Evolutionary conservation across 306 rosid genomes (phyloP).

Genomic region (Alnus rubra): DNA sequence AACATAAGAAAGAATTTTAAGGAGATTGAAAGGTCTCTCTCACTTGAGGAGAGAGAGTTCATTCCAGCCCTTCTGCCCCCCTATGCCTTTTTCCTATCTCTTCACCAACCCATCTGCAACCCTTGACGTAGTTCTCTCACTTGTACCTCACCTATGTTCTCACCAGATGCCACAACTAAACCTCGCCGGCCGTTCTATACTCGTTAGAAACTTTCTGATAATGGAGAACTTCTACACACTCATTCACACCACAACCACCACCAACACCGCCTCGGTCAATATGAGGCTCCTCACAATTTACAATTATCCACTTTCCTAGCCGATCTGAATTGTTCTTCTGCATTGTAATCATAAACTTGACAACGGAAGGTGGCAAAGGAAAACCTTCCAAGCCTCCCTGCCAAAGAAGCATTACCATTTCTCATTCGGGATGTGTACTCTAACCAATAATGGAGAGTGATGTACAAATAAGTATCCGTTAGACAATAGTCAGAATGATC

Average conservation of each 20-base stretch:
- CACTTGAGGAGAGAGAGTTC: not conserved
- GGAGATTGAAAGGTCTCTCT: too few species aligned
- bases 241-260: not conserved
- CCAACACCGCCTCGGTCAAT: too few species aligned
- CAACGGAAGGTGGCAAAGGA: slow-evolving; percentile 31
- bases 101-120: not conserved
- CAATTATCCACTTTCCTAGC: not conserved
- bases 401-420: not conserved
- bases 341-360: too few species aligned
- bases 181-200: not conserved
- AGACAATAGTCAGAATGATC: too few species aligned
- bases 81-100: not conserved
- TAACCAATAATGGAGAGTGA: too few species aligned
- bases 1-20: too few species aligned
- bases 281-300: too few species aligned
- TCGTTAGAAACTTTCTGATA: not conserved
- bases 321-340: too few species aligned
- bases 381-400: slow-evolving; percentile 43
- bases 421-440: not conserved
- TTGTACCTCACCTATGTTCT: not conserved
- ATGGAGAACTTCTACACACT: not conserved
- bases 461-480: too few species aligned
- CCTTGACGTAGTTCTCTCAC: not conserved
- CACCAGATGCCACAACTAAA: not conserved
- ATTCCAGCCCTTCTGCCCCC: not conserved